Evolutionary conservation across 1,139 yeast genomes (phyloP), one percentile per base, ranked within the genome.

Genomic region (Zygosaccharomyces sapae): DNA sequence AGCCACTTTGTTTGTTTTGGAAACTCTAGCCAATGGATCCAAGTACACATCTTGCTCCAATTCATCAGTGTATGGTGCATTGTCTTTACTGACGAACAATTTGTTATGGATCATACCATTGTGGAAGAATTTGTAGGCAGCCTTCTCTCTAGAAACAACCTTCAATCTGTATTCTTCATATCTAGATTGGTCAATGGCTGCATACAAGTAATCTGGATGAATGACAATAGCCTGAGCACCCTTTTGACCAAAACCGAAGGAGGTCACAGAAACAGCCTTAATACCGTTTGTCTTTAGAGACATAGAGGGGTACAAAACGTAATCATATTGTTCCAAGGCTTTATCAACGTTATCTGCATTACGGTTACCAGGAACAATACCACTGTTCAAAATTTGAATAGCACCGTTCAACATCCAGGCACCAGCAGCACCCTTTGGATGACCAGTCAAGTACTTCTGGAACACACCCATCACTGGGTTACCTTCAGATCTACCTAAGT

Each of bases 341-440:
- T 82, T 75, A 71, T 92, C 98, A 63, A 92, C 81, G 68, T 94
- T 92, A 72, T 92, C 98, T 51, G 98, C 98, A 66, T 92, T 94
- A 72, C 97, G 83, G 79, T 92, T 92, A 71, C 98, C 98, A 59
- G 98, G 98, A 61, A 92, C 96, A 63, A 90, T 68, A 72, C 98
- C 97, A 63, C 87, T 70, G 73, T 87, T 85, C 69, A 92, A 77
- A 58, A 90, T 84, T 76, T 92, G 98, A 60, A 92, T 76, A 53
- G 90, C 96, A 73, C 98, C 98, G 71, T 92, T 94, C 78, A 92
- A 76, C 98, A 92, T 92, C 98, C 98, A 92, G 54, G 98, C 97
- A 79, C 97, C 98, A 50, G 98, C 98, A 61, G 98, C 98, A 80
- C 98, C 98, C 85, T 92, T 92, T 65, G 98, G 98, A 76, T 92